Evolutionary conservation across 257 asterid genomes (phyloP).

Genomic region (Plantago elongata): DNA sequence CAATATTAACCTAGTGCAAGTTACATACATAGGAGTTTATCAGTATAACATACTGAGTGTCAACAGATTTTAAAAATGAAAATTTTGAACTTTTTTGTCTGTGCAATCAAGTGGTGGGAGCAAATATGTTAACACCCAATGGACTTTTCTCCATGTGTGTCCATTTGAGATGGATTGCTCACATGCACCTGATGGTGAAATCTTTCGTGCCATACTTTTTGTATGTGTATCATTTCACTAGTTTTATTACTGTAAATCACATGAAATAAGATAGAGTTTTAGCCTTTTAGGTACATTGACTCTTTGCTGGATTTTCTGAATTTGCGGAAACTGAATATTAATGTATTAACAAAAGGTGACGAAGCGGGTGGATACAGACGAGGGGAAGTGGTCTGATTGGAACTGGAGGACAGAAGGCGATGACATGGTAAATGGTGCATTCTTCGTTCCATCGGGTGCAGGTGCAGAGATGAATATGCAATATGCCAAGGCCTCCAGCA

Average conservation of each 20-base stretch:
- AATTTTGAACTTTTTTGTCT: too few species aligned
- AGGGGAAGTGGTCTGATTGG: conserved; percentile 70
- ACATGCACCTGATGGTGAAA: background rate
- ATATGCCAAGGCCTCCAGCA: conserved; percentile 48
- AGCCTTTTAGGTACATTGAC: background rate
- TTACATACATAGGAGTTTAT: too few species aligned
- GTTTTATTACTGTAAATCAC: background rate
- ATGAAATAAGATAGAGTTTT: background rate
- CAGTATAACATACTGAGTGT: too few species aligned
- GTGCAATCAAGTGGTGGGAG: too few species aligned
- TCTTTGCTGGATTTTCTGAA: background rate
- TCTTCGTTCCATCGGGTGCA: conserved; percentile 75
- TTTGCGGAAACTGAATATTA: background rate
- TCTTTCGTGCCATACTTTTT: background rate
- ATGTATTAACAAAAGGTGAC: conserved; percentile 45
- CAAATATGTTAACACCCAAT: too few species aligned
- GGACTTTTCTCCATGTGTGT: background rate
- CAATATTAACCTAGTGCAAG: too few species aligned
- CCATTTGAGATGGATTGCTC: background rate
- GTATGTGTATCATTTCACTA: background rate
- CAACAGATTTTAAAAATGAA: too few species aligned
- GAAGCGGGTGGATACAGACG: conserved; percentile 56
- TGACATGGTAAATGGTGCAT: conserved; percentile 76
- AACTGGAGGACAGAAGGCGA: conserved; percentile 90
- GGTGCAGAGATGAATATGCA: conserved; percentile 55